Conservation (phyloP, 2,329 filamentous ascomycete species). For the Aureobasidium sp. region DNA sequence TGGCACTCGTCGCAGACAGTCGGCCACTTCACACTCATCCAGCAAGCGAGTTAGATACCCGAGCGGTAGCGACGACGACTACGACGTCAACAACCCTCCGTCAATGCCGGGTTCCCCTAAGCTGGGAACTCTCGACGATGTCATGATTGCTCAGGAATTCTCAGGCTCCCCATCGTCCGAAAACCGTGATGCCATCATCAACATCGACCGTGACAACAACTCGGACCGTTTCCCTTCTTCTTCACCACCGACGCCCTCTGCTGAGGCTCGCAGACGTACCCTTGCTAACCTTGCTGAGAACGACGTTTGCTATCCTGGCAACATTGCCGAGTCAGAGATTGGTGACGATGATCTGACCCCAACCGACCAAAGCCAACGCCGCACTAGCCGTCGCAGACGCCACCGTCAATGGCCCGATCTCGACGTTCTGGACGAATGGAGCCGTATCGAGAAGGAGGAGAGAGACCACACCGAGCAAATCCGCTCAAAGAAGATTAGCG, state of each 20-base stretch:
- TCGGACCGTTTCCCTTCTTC: slow-evolving; percentile 26
- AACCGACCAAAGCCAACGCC: slow-evolving; percentile 25
- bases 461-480: slow-evolving; percentile 62
- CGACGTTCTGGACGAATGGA: slow-evolving; percentile 78
- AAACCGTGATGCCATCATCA: slow-evolving; percentile 39
- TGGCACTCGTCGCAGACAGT: slow-evolving; percentile 16
- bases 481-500: slow-evolving; percentile 82
- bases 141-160: slow-evolving; percentile 62
- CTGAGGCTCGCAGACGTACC: slow-evolving; percentile 45
- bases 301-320: slow-evolving; percentile 86
- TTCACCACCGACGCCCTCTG: slow-evolving; percentile 31
- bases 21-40: slow-evolving; percentile 17
- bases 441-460: slow-evolving; percentile 78
- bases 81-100: slow-evolving; percentile 58
- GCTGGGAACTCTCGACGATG: slow-evolving; percentile 48
- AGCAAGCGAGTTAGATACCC: slow-evolving; percentile 17
- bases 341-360: slow-evolving; percentile 59
- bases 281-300: slow-evolving; percentile 61
- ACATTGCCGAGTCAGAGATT: slow-evolving; percentile 63
- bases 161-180: slow-evolving; percentile 26
- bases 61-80: slow-evolving; percentile 30
- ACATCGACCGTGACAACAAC: slow-evolving; percentile 35
- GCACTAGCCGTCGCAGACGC: slow-evolving; percentile 46
- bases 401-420: slow-evolving; percentile 76
- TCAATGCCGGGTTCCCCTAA: slow-evolving; percentile 52